Percentiles rank a stretch among this genome's conserved stretches.
Evolutionary conservation across 2,329 filamentous ascomycete genomes (phyloP).

Genomic region (Phyllosticta ampelicida): DNA sequence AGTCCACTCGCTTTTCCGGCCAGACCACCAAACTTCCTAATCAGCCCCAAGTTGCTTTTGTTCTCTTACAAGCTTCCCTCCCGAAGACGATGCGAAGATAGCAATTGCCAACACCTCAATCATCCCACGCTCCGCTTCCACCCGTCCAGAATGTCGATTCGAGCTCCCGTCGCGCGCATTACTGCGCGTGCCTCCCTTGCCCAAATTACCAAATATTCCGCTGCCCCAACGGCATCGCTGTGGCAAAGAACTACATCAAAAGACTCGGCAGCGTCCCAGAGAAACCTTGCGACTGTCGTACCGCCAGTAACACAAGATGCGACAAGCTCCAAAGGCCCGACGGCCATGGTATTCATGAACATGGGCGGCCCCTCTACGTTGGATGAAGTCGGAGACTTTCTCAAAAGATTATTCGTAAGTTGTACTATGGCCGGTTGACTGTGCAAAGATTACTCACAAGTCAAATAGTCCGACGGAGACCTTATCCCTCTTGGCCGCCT

Average conservation of each 20-base stretch:
- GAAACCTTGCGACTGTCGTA: slow-evolving; percentile 33
- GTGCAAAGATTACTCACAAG: neutral
- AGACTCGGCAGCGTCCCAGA: neutral
- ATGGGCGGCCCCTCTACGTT: slow-evolving; percentile 93
- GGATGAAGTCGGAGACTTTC: slow-evolving; percentile 77
- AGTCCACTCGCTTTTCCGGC: neutral
- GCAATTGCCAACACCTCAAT: neutral
- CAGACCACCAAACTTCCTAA: neutral
- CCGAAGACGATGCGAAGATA: slow-evolving; percentile 6
- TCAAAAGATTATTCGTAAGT: slow-evolving; percentile 83
- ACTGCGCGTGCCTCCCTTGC: slow-evolving; percentile 22
- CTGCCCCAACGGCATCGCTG: slow-evolving; percentile 24
- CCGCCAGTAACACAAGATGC: slow-evolving; percentile 73
- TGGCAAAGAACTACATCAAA: slow-evolving; percentile 16
- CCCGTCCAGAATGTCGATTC: slow-evolving; percentile 27
- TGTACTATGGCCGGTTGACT: neutral
- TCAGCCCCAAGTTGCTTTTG: neutral
- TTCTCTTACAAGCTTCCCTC: neutral
- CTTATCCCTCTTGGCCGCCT: slow-evolving; percentile 89
- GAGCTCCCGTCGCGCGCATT: slow-evolving; percentile 23
- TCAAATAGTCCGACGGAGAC: slow-evolving; percentile 69
- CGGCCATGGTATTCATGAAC: slow-evolving; percentile 97
- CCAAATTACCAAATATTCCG: slow-evolving; percentile 19
- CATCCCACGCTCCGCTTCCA: slow-evolving; percentile 12
- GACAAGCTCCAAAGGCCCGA: slow-evolving; percentile 64